A percentile compares a stretch with the other conserved stretches of the same genome.
phyloP scores from a whole-genome alignment of 176 grass and related monocot species.

The Oryza meridionalis region DNA sequence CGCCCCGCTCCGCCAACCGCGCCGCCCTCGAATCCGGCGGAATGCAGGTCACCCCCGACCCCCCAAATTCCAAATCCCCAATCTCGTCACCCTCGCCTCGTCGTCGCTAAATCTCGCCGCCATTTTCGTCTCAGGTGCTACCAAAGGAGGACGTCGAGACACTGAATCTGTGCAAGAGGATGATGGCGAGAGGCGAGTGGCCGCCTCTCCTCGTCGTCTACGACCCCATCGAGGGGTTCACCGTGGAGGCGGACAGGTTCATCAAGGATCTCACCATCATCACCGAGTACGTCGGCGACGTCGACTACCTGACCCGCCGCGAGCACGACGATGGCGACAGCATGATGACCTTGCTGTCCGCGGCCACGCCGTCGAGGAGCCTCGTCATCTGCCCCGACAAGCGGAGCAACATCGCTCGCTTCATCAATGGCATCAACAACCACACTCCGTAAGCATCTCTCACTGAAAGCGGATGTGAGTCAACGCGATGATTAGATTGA shows the following conservation, averaged over 20 bases:
- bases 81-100: not conserved
- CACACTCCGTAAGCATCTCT: slow-evolving; percentile 55
- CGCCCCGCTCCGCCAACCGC: slow-evolving; percentile 63
- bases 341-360: slow-evolving; percentile 95
- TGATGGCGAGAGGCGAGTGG: slow-evolving; percentile 86
- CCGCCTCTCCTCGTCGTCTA: slow-evolving; percentile 77
- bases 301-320: slow-evolving; percentile 70
- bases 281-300: slow-evolving; percentile 91
- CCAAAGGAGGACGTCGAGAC: slow-evolving; percentile 72
- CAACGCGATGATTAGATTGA: no score
- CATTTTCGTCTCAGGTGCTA: slow-evolving; percentile 55
- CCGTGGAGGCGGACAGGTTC: slow-evolving; percentile 78
- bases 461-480: not conserved
- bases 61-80: not conserved
- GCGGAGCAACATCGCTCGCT: slow-evolving; percentile 90
- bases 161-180: slow-evolving; percentile 68
- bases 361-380: slow-evolving; percentile 49
- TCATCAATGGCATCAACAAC: slow-evolving; percentile 98
- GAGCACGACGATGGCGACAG: slow-evolving; percentile 94
- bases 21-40: slow-evolving; percentile 73
- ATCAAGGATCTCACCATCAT: slow-evolving; percentile 92
- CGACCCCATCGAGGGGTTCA: slow-evolving; percentile 87
- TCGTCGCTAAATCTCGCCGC: not conserved
- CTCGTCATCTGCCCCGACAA: slow-evolving; percentile 90
- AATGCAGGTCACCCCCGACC: slow-evolving; percentile 62